phyloP scores from a whole-genome alignment of 2,329 filamentous ascomycete genomes.

The Trichoderma sp. region DNA sequence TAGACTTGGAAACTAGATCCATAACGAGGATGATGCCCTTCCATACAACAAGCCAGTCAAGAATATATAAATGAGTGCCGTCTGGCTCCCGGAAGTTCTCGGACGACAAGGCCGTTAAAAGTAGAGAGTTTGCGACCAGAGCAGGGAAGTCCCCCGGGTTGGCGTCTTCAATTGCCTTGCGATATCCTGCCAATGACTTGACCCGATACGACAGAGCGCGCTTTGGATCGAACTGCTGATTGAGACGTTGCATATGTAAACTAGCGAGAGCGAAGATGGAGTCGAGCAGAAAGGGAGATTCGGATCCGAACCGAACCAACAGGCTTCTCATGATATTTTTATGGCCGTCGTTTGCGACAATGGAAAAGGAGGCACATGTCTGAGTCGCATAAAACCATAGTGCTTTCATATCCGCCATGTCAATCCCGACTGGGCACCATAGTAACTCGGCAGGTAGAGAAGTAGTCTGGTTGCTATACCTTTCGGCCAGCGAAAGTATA shows the following conservation, averaged over 20 bases:
- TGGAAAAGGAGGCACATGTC: slow-evolving; percentile 49
- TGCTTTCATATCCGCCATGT: slow-evolving; percentile 52
- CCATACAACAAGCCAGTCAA: slow-evolving; percentile 60
- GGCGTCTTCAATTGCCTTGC: slow-evolving; percentile 51
- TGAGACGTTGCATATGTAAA: slow-evolving; percentile 49
- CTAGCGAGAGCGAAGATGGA: slow-evolving; percentile 54
- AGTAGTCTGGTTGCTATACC: background rate
- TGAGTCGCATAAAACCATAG: slow-evolving; percentile 56
- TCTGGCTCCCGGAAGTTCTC: slow-evolving; percentile 52
- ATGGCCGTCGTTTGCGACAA: slow-evolving; percentile 37
- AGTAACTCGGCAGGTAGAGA: slow-evolving; percentile 31
- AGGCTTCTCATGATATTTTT: slow-evolving; percentile 48
- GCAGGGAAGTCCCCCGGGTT: slow-evolving; percentile 49
- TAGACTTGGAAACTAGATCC: slow-evolving; percentile 33
- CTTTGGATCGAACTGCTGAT: slow-evolving; percentile 41
- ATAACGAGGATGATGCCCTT: slow-evolving; percentile 53
- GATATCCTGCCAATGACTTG: slow-evolving; percentile 53
- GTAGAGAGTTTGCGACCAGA: slow-evolving; percentile 52
- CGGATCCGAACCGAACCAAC: slow-evolving; percentile 53
- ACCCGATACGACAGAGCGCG: slow-evolving; percentile 48
- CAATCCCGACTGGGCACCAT: slow-evolving; percentile 36
- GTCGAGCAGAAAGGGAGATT: slow-evolving; percentile 57
- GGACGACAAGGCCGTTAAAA: slow-evolving; percentile 53
- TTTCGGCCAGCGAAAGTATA: background rate
- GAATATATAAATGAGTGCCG: slow-evolving; percentile 48